Conservation (phyloP, 2,329 filamentous ascomycete species). For the Aspergillus sp. region DNA sequence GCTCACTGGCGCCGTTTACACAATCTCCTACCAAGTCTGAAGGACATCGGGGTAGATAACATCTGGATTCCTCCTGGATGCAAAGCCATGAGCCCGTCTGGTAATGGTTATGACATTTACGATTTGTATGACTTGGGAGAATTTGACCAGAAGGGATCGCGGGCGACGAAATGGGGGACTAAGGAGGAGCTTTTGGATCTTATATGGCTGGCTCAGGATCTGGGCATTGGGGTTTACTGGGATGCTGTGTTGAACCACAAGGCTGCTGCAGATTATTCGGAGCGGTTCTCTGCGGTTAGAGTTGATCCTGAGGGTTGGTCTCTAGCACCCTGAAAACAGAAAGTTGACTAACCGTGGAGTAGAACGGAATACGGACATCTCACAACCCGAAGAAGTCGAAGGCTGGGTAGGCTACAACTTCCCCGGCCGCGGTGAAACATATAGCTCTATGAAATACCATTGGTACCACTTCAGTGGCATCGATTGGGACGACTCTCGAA, state of each 20-base stretch:
- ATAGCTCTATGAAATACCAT: conserved; percentile 58
- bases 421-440: conserved; percentile 51
- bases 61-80: conserved; percentile 66
- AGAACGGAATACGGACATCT: conserved; percentile 51
- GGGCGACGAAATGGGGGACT: conserved; percentile 62
- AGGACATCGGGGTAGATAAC: conserved; percentile 54
- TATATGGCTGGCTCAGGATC: conserved; percentile 43
- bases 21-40: conserved; percentile 47
- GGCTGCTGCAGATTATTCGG: conserved; percentile 59
- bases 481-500: conserved; percentile 55
- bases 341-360: not conserved
- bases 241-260: conserved; percentile 69
- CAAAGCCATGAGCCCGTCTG: conserved; percentile 55
- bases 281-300: conserved; percentile 56
- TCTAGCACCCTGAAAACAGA: not conserved
- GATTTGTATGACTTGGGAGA: conserved; percentile 66
- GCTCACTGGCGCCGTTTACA: conserved; percentile 56
- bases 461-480: conserved; percentile 63
- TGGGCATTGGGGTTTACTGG: conserved; percentile 57
- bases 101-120: conserved; percentile 65
- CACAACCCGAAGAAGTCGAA: conserved; percentile 55
- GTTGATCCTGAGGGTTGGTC: conserved; percentile 49
- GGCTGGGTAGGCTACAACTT: conserved; percentile 65
- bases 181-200: conserved; percentile 55
- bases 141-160: conserved; percentile 62